phyloP scores from a whole-genome alignment of 768 basidiomycete species.

The Boletus reticuloceps region DNA sequence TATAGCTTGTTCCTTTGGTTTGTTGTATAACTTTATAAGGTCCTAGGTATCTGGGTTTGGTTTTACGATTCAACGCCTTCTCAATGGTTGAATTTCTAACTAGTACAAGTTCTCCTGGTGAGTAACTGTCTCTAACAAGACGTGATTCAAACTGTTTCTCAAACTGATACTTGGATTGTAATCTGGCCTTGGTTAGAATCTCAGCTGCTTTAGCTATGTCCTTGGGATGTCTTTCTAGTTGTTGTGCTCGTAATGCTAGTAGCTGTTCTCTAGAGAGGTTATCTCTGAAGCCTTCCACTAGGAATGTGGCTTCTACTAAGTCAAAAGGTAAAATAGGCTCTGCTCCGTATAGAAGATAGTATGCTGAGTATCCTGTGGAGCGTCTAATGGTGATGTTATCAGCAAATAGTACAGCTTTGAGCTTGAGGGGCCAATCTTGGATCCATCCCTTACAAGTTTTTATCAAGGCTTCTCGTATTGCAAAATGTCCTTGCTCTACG shows the following conservation, averaged over 20 bases:
- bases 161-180: neutral
- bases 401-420: neutral
- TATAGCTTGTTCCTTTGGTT: neutral
- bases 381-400: neutral
- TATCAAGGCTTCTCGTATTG: neutral
- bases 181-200: neutral
- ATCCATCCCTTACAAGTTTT: neutral
- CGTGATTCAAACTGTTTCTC: neutral
- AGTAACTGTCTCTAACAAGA: neutral
- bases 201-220: neutral
- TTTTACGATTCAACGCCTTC: neutral
- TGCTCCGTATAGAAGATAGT: neutral
- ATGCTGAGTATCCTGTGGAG: neutral
- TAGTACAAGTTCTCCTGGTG: neutral
- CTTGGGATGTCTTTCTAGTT: neutral
- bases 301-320: neutral
- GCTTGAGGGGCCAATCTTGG: neutral
- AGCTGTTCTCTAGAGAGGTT: neutral
- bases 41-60: neutral
- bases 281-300: neutral
- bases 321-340: neutral
- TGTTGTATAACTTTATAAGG: neutral
- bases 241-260: neutral
- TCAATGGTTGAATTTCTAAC: neutral
- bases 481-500: neutral